Base-by-base conservation (phyloP, 1,139 yeast species). In the Pichia inconspicua region DNA sequence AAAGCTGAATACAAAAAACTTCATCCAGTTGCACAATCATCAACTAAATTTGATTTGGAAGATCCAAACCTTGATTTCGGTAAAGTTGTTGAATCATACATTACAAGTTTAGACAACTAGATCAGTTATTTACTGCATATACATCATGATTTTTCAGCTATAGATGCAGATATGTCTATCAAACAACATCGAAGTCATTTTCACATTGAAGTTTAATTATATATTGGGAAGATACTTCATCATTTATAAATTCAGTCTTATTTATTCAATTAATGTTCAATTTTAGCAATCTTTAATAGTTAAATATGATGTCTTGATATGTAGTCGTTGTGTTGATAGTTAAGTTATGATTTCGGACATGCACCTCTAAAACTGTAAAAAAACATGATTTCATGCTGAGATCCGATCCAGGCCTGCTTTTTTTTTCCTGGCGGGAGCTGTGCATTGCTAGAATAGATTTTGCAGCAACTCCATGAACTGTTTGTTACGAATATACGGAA, bases 31-130 rank as follows among this genome's bases (percentile, higher is more conserved):
- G 58, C 64, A 25, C 19, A 25, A 8, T 49, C 67, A 22, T 47
- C 62, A 22, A 72, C 74, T 36, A 71, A 82, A 49, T 72, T 86
- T 59, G 82, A 88, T 71, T 77, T 90, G 69, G 94, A 87, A 63
- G 96, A 89, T 70, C 94, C 95, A 60, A 84, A 88, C 74, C 78
- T 88, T 68, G 97, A 90, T 67, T 75, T 85, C 58, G 96, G 73
- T 51, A 71, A 70, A 49, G 74, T 72, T 42, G 70, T 75, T 52
- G 61, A 74, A 59, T 66, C 71, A 50, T 75, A 76, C 50, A 73
- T 75, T 53, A 75, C 71, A 53, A 61, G 68, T 43, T 59, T 71
- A 53, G 59, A 45, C 11, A 36, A 43, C 22, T 39, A 39, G 25
- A 27, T 25, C 5, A n/a, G 22, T 30, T 5, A 14, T 38, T 5